Evolutionary conservation across 2,329 filamentous ascomycete species (phyloP).

Genomic region (Neofusicoccum laricinum): DNA sequence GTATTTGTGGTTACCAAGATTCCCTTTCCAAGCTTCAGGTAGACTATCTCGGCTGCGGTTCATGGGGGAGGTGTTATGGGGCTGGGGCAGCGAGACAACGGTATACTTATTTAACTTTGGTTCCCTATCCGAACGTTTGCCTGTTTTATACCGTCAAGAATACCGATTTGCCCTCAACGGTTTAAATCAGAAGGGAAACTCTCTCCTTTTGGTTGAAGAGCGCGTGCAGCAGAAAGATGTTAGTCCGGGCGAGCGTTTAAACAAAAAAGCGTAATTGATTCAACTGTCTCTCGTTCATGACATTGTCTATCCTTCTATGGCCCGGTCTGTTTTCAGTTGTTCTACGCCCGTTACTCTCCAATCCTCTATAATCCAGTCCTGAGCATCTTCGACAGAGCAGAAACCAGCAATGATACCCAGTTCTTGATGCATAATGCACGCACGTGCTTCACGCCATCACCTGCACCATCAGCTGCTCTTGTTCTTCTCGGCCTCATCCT

Average conservation of each 20-base stretch:
- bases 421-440: not conserved
- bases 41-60: not conserved
- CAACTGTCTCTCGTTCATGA: not conserved
- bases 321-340: not conserved
- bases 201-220: not conserved
- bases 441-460: not conserved
- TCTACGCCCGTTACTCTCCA: conserved; percentile 55
- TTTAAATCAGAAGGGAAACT: conserved; percentile 2
- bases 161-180: conserved; percentile 11
- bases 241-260: not conserved
- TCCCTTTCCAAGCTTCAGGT: not conserved
- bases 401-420: not conserved
- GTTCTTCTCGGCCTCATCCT: not conserved
- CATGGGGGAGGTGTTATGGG: not conserved
- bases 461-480: not conserved
- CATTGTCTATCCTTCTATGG: conserved; percentile 1
- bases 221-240: not conserved
- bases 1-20: not conserved
- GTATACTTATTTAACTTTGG: conserved; percentile 14
- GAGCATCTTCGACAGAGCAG: not conserved
- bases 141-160: conserved; percentile 12
- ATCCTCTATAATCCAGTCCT: conserved; percentile 29
- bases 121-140: conserved; percentile 6
- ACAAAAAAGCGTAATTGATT: conserved; percentile 5
- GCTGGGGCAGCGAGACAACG: not conserved